Evolutionary conservation across 2,329 filamentous ascomycete genomes (phyloP), one percentile per base, ranked within the genome.

Genomic region (Ceratocystis eucalypticola): DNA sequence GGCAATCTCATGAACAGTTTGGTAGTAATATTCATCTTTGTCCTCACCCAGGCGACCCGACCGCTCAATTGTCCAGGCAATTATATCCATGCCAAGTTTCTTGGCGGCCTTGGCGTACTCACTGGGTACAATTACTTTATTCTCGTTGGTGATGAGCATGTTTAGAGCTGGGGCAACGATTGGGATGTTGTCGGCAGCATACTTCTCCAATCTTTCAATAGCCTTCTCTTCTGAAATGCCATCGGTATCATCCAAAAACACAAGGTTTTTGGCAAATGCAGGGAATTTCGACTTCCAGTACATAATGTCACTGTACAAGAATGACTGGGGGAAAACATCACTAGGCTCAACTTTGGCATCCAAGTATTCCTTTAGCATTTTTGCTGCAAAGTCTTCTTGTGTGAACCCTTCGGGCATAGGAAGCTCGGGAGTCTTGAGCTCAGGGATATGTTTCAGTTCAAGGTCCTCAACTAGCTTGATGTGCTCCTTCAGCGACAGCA

Each of bases 41-140:
- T 79, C 80, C 28, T 81, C 77, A 22, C 78, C 78, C 65, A 88
- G 73, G 67, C 84, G 84, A 0, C 83, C 83, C 0, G 82, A 85
- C 37, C 87, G 80, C 75, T 90, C 87, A 59, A 88, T 79, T 6
- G 80, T 84, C 87, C 87, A 90, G 0, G 85, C 81, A 53, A 89
- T 80, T 68, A 89, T 83, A 62, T 86, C 79, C 55, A 89, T 75
- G 0, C 84, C 84, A 5, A 84, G 80, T 69, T 80, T 76, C 72
- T 83, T 84, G 22, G 84, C 85, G 61, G 78, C 78, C 57, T 75
- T 76, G 3, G 87, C 86, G 70, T 89, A 90, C 48, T 75, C 76
- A 57, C 82, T 86, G 3, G 86, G 83, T 5, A 87, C 78, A 50
- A 88, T 84, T 69, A 80, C 78, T 68, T 79, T 78, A 3, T 79